These are phyloP conservation scores for Cucumis cinereus DNA, from an alignment of 306 rosid species.

Conservation along the genomic window DNA sequence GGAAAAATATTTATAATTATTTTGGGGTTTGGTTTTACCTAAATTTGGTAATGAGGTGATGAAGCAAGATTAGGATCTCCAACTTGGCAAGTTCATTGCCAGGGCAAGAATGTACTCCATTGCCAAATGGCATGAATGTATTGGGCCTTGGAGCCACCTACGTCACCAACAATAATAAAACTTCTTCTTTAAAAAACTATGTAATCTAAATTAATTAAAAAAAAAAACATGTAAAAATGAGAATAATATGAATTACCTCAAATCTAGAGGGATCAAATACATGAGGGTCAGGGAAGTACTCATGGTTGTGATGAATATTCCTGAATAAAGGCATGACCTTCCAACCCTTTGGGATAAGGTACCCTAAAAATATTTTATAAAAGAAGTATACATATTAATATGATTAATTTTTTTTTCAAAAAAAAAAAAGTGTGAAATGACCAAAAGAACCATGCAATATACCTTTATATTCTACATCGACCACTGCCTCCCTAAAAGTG, in stretches of 20 bases:
- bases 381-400: neutral
- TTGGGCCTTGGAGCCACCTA: conserved; percentile 59
- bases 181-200: too few relatives aligned
- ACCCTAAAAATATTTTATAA: conserved; percentile 29
- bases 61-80: conserved; percentile 59
- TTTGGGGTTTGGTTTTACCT: conserved; percentile 24
- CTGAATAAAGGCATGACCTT: conserved; percentile 95
- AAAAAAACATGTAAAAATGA: neutral
- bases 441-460: neutral
- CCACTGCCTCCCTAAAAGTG: conserved; percentile 78
- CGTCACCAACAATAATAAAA: neutral
- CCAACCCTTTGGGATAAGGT: conserved; percentile 93
- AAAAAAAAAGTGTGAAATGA: neutral
- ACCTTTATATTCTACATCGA: conserved; percentile 77
- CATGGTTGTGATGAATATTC: conserved; percentile 80
- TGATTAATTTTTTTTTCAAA: neutral
- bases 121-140: conserved; percentile 91
- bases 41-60: conserved; percentile 55
- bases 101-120: conserved; percentile 77
- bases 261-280: conserved; percentile 82
- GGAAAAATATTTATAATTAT: too few relatives aligned
- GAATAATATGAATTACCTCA: conserved; percentile 34
- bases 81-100: conserved; percentile 86
- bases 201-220: neutral
- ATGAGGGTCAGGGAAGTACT: conserved; percentile 56